Percentiles rank a stretch among this genome's conserved stretches.
These are phyloP conservation scores for Colletotrichum sp. DNA, from an alignment of 2,329 filamentous ascomycete genomes.

Conservation along the genomic window DNA sequence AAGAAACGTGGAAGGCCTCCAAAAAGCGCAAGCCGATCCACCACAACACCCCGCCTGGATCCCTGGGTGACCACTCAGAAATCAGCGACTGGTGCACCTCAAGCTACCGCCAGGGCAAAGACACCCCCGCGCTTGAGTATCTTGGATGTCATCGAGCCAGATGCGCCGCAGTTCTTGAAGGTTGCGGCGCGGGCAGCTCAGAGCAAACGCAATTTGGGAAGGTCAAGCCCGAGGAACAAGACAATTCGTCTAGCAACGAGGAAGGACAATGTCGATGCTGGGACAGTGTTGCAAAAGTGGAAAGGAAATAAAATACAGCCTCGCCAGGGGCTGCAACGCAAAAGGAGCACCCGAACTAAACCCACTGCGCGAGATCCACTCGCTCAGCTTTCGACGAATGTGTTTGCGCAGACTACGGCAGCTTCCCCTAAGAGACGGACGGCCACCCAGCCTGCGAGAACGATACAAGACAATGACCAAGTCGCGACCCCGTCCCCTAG, in stretches of 20 bases:
- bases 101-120: conserved; percentile 26
- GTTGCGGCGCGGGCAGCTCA: conserved; percentile 65
- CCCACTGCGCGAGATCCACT: neutral
- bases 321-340: conserved; percentile 24
- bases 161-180: conserved; percentile 63
- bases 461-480: neutral
- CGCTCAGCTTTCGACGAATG: neutral
- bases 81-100: neutral
- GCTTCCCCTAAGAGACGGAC: neutral
- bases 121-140: conserved; percentile 58
- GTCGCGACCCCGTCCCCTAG: neutral
- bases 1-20: conserved; percentile 28
- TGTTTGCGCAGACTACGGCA: neutral
- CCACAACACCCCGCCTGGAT: neutral
- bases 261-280: conserved; percentile 64
- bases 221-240: conserved; percentile 60
- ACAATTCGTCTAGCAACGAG: conserved; percentile 65
- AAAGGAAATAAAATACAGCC: conserved; percentile 56
- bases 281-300: conserved; percentile 60
- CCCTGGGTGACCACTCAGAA: neutral
- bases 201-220: conserved; percentile 52
- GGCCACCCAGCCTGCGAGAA: neutral
- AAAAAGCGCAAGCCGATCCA: neutral
- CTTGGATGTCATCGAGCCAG: conserved; percentile 60
- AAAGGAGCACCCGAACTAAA: neutral